Conservation (phyloP, 2,329 filamentous ascomycete genomes). For the Aspergillus quadrilineatus region DNA sequence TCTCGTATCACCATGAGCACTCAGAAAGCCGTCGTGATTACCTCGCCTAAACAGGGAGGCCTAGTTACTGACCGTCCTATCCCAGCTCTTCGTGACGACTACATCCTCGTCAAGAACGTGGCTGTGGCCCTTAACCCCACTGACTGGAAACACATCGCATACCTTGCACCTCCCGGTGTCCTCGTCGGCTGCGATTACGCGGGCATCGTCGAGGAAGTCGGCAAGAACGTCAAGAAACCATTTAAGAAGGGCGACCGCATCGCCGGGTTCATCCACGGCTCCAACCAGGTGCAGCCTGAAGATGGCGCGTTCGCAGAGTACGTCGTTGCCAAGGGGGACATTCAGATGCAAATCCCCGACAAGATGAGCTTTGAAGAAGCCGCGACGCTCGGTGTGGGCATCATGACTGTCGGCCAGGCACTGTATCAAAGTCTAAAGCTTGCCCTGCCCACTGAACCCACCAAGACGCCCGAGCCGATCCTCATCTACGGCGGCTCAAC, state of each 20-base stretch:
- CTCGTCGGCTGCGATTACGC: constrained; percentile 8
- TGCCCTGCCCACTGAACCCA: not conserved
- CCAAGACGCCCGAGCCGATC: not conserved
- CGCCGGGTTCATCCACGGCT: not conserved
- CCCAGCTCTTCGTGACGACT: not conserved
- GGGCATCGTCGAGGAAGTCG: not conserved
- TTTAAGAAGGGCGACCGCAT: constrained; percentile 3
- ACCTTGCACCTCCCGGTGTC: not conserved
- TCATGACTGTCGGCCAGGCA: not conserved
- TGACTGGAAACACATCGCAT: not conserved
- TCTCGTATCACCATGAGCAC: not conserved
- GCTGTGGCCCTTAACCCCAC: constrained; percentile 5
- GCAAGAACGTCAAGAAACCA: not conserved
- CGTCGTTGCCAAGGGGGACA: not conserved
- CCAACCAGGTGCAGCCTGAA: not conserved
- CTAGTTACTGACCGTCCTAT: not conserved
- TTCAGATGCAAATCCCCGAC: not conserved
- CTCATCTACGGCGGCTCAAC: constrained; percentile 7
- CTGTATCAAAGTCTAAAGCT: not conserved
- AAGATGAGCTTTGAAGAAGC: constrained; percentile 5
- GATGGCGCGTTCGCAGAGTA: not conserved
- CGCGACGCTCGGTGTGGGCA: not conserved
- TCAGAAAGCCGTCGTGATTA: constrained; percentile 3
- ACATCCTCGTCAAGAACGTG: constrained; percentile 2
- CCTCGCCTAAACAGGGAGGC: not conserved